Conservation (phyloP, 306 rosid genomes). For the Cucumis melo region DNA sequence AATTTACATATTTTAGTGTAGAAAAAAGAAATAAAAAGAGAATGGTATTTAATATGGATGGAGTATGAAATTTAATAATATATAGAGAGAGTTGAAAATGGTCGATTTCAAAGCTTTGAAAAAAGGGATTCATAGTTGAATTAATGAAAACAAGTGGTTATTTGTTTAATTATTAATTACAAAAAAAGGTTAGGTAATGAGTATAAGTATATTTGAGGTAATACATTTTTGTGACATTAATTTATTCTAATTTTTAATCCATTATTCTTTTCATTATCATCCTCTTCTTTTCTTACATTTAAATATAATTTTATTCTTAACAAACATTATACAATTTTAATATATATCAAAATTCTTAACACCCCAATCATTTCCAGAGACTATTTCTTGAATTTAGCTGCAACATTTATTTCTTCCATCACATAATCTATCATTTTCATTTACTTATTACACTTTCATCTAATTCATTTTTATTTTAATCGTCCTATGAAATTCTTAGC, state of each 20-base stretch:
- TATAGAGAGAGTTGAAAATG: background rate
- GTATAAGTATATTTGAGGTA: background rate
- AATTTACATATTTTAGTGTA: background rate
- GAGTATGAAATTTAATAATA: background rate
- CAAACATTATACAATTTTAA: background rate
- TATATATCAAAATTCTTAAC: background rate
- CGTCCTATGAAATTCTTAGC: no score
- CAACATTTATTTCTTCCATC: background rate
- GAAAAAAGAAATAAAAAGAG: background rate
- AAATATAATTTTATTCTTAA: background rate
- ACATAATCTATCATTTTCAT: background rate
- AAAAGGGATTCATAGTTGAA: background rate
- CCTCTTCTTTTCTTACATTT: background rate
- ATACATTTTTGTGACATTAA: background rate
- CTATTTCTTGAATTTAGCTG: background rate
- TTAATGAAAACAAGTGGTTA: background rate
- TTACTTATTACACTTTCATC: no score
- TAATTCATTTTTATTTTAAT: no score
- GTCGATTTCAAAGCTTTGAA: background rate
- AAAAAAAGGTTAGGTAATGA: background rate
- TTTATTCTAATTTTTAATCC: background rate
- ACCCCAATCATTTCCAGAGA: background rate
- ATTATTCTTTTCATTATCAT: background rate
- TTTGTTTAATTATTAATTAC: background rate
- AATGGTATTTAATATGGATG: background rate